phyloP scores from a whole-genome alignment of 257 asterid genomes.

The Solanum tarijense region DNA sequence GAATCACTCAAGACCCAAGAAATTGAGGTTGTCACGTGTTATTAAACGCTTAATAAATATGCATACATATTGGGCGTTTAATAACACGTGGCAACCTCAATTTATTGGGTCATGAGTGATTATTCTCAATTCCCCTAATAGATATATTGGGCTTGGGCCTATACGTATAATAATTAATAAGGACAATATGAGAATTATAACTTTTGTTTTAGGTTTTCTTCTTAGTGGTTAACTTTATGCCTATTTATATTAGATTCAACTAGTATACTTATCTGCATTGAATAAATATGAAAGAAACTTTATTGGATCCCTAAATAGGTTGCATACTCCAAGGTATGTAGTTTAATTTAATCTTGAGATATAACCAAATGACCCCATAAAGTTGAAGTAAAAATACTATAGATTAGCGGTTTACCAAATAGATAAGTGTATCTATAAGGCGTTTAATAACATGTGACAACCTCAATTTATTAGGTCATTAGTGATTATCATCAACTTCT shows the following conservation, averaged over 20 bases:
- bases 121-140: neutral
- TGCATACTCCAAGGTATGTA: neutral
- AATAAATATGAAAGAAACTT: neutral
- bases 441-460: neutral
- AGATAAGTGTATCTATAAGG: neutral
- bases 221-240: neutral
- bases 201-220: neutral
- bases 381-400: too few relatives aligned
- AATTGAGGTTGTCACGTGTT: neutral
- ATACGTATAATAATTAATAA: neutral
- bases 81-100: neutral
- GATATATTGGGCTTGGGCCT: neutral
- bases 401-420: neutral
- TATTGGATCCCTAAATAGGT: neutral
- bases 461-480: neutral
- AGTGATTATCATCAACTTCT: neutral
- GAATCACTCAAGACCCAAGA: neutral
- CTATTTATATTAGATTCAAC: neutral
- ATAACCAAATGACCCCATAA: neutral
- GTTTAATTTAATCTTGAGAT: neutral
- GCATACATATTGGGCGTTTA: neutral
- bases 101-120: neutral
- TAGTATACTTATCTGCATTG: too few relatives aligned
- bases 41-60: too few relatives aligned
- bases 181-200: neutral